phyloP scores from a whole-genome alignment of 345 rosid species.

The Ailanthus altissimus region DNA sequence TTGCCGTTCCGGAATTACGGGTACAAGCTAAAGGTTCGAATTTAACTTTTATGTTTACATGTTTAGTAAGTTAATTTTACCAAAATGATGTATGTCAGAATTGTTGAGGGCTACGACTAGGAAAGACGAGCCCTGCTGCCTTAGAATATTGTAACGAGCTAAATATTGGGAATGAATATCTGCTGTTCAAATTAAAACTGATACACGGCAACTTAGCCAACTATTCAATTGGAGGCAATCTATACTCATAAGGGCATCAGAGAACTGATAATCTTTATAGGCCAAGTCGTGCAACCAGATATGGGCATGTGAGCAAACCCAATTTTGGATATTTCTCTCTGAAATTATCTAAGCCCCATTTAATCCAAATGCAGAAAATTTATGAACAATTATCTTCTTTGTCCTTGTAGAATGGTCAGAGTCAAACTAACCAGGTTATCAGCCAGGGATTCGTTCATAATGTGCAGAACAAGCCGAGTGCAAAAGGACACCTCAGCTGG shows the following conservation, averaged over 20 bases:
- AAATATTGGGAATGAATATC: no score
- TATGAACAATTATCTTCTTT: not conserved
- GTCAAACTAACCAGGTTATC: not conserved
- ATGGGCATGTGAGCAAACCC: no score
- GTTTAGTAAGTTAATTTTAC: not conserved
- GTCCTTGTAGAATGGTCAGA: not conserved
- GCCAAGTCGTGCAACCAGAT: no score
- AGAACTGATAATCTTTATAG: not conserved
- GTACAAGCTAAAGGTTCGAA: not conserved
- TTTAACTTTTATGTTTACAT: not conserved
- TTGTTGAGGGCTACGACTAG: not conserved
- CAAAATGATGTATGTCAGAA: not conserved
- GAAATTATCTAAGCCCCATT: not conserved
- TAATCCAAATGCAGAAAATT: not conserved
- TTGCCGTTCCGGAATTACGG: not conserved
- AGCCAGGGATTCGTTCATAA: not conserved
- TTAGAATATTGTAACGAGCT: no score
- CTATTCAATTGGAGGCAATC: not conserved
- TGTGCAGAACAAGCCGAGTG: not conserved
- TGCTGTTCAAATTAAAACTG: not conserved
- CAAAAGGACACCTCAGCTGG: not conserved
- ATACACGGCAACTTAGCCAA: not conserved
- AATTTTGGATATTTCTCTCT: no score
- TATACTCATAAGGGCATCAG: not conserved
- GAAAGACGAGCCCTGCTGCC: no score